Evolutionary conservation across 768 basidiomycete genomes (phyloP).

Genomic region (Kwoniella sp.): DNA sequence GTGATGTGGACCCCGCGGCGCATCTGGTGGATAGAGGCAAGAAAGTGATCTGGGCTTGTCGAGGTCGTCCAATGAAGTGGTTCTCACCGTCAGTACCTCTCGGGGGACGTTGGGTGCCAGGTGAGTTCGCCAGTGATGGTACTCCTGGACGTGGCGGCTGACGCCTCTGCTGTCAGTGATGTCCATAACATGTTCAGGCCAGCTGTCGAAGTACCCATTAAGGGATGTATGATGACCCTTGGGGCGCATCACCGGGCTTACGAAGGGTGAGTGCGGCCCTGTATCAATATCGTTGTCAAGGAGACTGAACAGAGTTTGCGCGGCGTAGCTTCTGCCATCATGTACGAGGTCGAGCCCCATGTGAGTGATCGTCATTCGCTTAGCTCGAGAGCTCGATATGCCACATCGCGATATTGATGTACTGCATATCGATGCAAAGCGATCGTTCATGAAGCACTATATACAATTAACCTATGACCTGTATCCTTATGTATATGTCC

Average conservation of each 20-base stretch:
- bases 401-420: too few species aligned
- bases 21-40: conserved; percentile 14
- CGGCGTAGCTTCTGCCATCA: conserved; percentile 5
- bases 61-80: conserved; percentile 25
- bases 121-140: conserved; percentile 1
- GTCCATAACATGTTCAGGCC: conserved; percentile 23
- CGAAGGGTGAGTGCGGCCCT: conserved; percentile 5
- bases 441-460: background rate
- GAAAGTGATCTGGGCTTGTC: conserved; percentile 20
- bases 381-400: background rate
- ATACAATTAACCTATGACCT: background rate
- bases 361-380: conserved; percentile 7
- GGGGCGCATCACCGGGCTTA: too few species aligned
- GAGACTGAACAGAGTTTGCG: background rate
- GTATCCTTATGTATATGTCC: conserved; percentile 3
- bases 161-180: conserved; percentile 1
- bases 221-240: conserved; percentile 24
- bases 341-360: conserved; percentile 15
- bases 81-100: conserved; percentile 18
- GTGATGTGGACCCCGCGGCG: conserved; percentile 21
- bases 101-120: conserved; percentile 14
- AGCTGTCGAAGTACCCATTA: background rate
- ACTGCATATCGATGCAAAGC: too few species aligned
- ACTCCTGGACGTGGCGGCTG: background rate
- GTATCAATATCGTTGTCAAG: too few species aligned